Evolutionary conservation across 805 yeast genomes (phyloP), one percentile per base, ranked within the genome.

Genomic region (Candida argentea): DNA sequence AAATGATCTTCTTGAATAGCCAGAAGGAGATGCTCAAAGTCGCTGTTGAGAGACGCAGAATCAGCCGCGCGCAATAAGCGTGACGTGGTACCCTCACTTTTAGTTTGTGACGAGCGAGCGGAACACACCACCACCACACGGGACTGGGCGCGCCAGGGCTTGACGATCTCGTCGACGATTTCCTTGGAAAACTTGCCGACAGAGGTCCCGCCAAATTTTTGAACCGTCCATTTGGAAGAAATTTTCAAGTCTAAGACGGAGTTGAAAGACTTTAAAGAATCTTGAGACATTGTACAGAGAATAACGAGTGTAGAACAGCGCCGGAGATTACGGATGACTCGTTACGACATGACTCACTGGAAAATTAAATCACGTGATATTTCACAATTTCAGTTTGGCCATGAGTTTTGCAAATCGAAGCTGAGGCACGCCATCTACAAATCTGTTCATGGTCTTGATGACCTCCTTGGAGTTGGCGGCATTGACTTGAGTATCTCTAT

Each of bases 161-260:
- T 74, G 26, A 91, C 82, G 27, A 91, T 85, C 39, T 85, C 83
- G 34, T 81, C 80, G 16, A 85, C 86, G 31, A 91, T 91, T 39
- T 78, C 70, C 28, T 69, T 75, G 6, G 95, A 83, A 53, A 91
- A 87, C 52, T 91, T 91, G 14, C 98, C 98, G 18, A 91, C 95
- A 26, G 91, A 77, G 10, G 98, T 91, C 30, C 98, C 98, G 27
- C 98, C 98, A 46, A 84, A 91, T 55, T 91, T 91, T 54, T 91
- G 98, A 5, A 91, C 46, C 23, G 61, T 39, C 68, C 68, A 62
- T 6, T 61, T 61, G 11, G 35, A 29, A 16, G 46, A 25, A 11
- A 38, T 28, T 19, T 46, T 49, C 24, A 62, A 43, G 37, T 62
- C 68, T 17, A 56, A 47, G 22, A 62, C 64, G 2, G 67, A 60